Conservation (phyloP, 1,284 basidiomycete genomes). For the Tilletia horrida region DNA sequence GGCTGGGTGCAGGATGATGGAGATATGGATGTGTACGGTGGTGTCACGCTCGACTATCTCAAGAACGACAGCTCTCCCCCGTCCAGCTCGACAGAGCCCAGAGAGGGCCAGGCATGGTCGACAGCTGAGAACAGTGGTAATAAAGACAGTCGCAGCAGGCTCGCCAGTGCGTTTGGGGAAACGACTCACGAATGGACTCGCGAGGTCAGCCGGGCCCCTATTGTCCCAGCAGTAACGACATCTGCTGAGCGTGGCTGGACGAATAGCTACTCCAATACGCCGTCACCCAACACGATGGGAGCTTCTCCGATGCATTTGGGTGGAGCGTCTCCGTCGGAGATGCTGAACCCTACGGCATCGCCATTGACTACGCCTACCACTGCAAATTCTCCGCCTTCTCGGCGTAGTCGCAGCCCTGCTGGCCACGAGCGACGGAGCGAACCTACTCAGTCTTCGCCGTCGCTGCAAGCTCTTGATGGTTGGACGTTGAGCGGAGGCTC, state of each 20-base stretch:
- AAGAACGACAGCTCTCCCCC: too few species aligned
- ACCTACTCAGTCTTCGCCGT: neutral
- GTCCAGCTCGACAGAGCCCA: too few species aligned
- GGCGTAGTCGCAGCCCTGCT: conserved; percentile 11
- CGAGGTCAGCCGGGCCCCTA: too few species aligned
- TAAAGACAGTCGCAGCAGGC: neutral
- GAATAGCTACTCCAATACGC: too few species aligned
- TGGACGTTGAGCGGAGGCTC: neutral
- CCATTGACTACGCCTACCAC: neutral
- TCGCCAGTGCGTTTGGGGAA: neutral
- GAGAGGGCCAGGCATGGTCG: too few species aligned
- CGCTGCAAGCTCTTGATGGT: neutral
- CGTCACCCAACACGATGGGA: too few species aligned
- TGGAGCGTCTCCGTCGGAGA: neutral
- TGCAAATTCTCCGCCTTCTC: neutral
- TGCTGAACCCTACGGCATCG: neutral
- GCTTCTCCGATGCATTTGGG: neutral
- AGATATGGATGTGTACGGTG: neutral
- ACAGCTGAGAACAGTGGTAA: too few species aligned
- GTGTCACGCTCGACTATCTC: neutral
- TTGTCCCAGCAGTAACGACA: neutral
- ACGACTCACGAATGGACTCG: too few species aligned
- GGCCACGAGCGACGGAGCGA: neutral
- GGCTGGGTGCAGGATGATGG: neutral
- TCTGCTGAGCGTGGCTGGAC: conserved; percentile 1